Conservation (phyloP, 2,329 filamentous ascomycete species). For the Septoria linicola region DNA sequence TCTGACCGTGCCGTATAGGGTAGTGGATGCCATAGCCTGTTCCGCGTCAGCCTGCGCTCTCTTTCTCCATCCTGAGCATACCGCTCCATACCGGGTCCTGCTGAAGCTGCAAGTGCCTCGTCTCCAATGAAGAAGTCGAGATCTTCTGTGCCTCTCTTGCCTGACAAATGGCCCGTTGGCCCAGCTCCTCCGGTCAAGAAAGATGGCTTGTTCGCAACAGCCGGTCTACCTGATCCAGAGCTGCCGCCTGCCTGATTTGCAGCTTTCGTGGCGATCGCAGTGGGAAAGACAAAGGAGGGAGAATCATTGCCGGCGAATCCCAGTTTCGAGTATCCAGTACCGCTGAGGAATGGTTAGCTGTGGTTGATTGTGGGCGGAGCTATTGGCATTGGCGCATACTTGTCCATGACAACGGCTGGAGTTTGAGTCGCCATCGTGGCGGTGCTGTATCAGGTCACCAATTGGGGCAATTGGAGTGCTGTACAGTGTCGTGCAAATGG, state of each 20-base stretch:
- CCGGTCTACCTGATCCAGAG: slow-evolving; percentile 81
- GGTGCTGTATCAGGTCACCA: slow-evolving; percentile 5
- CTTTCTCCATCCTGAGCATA: neutral
- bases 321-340: slow-evolving; percentile 98
- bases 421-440: slow-evolving; percentile 90
- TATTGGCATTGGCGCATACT: slow-evolving; percentile 59
- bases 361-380: slow-evolving; percentile 5
- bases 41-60: slow-evolving; percentile 20
- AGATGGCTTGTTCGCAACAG: slow-evolving; percentile 90
- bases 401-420: slow-evolving; percentile 99
- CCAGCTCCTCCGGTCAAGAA: slow-evolving; percentile 91
- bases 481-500: neutral
- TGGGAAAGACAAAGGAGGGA: slow-evolving; percentile 98
- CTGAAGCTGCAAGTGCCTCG: slow-evolving; percentile 81
- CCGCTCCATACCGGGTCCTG: slow-evolving; percentile 67
- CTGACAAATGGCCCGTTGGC: slow-evolving; percentile 75
- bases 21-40: slow-evolving; percentile 93
- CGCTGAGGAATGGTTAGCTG: slow-evolving; percentile 58
- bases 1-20: slow-evolving; percentile 94
- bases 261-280: slow-evolving; percentile 94
- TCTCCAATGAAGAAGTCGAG: slow-evolving; percentile 99
- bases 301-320: slow-evolving; percentile 99
- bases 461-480: neutral
- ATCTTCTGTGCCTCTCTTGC: slow-evolving; percentile 94
- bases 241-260: slow-evolving; percentile 61